Evolutionary conservation across 148 eudicot species (phyloP).

Genomic region (Rhododendron molle): DNA sequence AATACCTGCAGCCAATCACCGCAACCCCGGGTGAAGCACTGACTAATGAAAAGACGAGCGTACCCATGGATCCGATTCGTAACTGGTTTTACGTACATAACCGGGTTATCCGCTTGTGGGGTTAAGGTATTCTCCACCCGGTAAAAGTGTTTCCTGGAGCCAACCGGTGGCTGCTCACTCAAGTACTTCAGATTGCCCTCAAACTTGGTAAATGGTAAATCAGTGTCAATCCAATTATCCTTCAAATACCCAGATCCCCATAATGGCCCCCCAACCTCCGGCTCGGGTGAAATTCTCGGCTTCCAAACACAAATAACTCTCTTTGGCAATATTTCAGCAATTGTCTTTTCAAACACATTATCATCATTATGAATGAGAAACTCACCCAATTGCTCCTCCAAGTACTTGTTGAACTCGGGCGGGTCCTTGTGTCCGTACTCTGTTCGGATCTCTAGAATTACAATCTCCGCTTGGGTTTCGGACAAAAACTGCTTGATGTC

Average conservation of each 20-base stretch:
- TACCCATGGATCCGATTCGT: constrained; percentile 68
- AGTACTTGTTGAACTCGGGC: constrained; percentile 66
- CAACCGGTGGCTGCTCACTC: constrained; percentile 55
- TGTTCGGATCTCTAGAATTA: constrained; percentile 81
- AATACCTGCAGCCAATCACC: constrained; percentile 72
- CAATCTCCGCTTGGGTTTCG: constrained; percentile 72
- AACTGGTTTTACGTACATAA: constrained; percentile 76
- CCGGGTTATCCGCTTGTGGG: constrained; percentile 82
- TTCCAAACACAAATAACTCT: constrained; percentile 87
- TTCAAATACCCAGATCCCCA: constrained; percentile 68
- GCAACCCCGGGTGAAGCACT: constrained; percentile 45
- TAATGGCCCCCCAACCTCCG: constrained; percentile 43
- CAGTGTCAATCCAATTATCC: constrained; percentile 93
- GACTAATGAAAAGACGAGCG: constrained; percentile 64
- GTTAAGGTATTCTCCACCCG: constrained; percentile 94
- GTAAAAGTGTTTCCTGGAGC: constrained; percentile 61
- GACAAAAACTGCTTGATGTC: constrained; percentile 70
- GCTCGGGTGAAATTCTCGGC: constrained; percentile 55
- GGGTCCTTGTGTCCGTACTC: constrained; percentile 89
- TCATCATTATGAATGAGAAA: constrained; percentile 71
- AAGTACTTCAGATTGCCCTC: constrained; percentile 75
- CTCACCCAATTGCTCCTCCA: constrained; percentile 68
- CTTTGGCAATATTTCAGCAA: constrained; percentile 67
- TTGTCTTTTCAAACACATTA: constrained; percentile 56
- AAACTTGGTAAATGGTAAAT: constrained; percentile 77